Percentiles rank a stretch among this genome's conserved stretches.
These are phyloP conservation scores for Botrytis pseudocinerea DNA, from an alignment of 2,329 filamentous ascomycete genomes.

Conservation along the genomic window DNA sequence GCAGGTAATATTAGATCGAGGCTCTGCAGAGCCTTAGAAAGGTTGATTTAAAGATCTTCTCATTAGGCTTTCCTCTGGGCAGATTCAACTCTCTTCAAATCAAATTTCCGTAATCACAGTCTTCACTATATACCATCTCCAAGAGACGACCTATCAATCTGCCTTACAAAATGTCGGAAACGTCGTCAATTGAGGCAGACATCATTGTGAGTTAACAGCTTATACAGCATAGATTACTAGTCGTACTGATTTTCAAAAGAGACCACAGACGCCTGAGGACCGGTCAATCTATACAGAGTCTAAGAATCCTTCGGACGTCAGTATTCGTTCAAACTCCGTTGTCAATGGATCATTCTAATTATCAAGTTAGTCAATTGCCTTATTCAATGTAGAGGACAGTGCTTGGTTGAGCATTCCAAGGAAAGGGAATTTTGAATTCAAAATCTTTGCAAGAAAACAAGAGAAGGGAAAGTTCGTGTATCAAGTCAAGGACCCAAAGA, in stretches of 20 bases:
- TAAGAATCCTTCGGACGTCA: slow-evolving; percentile 11
- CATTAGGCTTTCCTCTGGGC: slow-evolving; percentile 6
- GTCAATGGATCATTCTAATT: not conserved
- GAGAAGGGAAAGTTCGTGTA: slow-evolving; percentile 20
- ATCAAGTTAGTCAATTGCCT: not conserved
- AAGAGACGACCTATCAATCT: not conserved
- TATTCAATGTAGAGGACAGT: slow-evolving; percentile 5
- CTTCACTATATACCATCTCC: not conserved
- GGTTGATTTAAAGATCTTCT: slow-evolving; percentile 5
- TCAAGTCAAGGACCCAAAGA: slow-evolving; percentile 21
- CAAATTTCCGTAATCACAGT: not conserved
- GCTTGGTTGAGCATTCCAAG: slow-evolving; percentile 3
- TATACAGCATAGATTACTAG: not conserved
- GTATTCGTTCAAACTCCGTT: not conserved
- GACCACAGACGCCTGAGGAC: slow-evolving; percentile 14
- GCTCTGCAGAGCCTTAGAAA: not conserved
- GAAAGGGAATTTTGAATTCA: slow-evolving; percentile 12
- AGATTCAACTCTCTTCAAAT: not conserved
- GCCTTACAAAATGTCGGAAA: not conserved
- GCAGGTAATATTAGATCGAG: not conserved
- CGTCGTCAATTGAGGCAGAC: not conserved
- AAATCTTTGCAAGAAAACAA: not conserved
- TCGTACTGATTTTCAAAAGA: not conserved
- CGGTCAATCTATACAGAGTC: slow-evolving; percentile 8
- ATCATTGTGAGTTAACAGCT: not conserved